A percentile compares a stretch with the other conserved stretches of the same genome.
Evolutionary conservation across 1,139 yeast genomes (phyloP).

Genomic region (Pichia kudriavzevii): DNA sequence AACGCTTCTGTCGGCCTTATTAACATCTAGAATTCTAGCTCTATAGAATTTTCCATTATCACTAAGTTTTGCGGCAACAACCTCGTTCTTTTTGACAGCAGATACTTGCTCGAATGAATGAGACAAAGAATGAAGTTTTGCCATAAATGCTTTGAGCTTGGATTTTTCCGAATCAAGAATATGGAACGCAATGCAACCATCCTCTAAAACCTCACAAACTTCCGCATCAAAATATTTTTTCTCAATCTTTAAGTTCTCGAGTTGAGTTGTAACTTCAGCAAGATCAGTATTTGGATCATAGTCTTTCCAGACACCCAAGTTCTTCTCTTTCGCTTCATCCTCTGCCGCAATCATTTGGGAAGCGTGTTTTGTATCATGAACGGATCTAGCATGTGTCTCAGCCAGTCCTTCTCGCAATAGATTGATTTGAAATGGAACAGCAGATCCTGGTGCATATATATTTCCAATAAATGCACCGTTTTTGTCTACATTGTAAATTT

Average conservation of each 20-base stretch:
- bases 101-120: slow-evolving; percentile 18
- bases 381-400: slow-evolving; percentile 58
- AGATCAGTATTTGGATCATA: slow-evolving; percentile 36
- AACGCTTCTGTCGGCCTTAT: slow-evolving; percentile 39
- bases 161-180: slow-evolving; percentile 33
- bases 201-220: slow-evolving; percentile 45
- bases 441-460: slow-evolving; percentile 45
- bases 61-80: slow-evolving; percentile 50
- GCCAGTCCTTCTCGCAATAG: slow-evolving; percentile 61
- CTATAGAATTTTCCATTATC: slow-evolving; percentile 54
- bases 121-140: slow-evolving; percentile 37
- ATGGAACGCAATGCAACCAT: slow-evolving; percentile 53
- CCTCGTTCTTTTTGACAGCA: slow-evolving; percentile 43
- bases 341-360: slow-evolving; percentile 55
- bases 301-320: slow-evolving; percentile 61
- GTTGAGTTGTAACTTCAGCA: slow-evolving; percentile 24
- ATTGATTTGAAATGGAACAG: slow-evolving; percentile 53
- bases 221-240: slow-evolving; percentile 53
- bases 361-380: slow-evolving; percentile 48
- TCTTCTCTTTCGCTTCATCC: slow-evolving; percentile 46
- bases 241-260: slow-evolving; percentile 23
- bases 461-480: slow-evolving; percentile 79
- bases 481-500: slow-evolving; percentile 64
- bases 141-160: slow-evolving; percentile 38
- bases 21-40: slow-evolving; percentile 47